These are phyloP conservation scores for Xylaria scruposa DNA, from an alignment of 495 filamentous ascomycete species.

Conservation along the genomic window DNA sequence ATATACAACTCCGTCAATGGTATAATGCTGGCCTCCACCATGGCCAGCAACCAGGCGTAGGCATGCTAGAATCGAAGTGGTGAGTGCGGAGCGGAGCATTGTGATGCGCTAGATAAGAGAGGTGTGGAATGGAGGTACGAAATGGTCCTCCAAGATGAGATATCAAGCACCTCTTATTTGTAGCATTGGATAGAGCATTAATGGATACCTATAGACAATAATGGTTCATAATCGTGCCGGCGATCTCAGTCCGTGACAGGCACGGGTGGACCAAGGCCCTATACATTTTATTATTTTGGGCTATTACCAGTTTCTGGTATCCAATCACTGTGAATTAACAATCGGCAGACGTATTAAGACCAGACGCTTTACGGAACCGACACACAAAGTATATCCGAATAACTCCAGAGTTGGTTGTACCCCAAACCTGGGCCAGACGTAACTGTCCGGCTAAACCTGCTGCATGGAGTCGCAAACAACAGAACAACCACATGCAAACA, in stretches of 20 bases:
- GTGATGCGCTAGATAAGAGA: neutral
- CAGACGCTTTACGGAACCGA: neutral
- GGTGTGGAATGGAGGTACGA: neutral
- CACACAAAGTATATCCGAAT: neutral
- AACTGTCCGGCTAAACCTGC: constrained; percentile 1
- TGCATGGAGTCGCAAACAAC: neutral
- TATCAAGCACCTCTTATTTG: neutral
- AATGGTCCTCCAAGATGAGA: neutral
- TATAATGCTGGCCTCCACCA: constrained; percentile 1
- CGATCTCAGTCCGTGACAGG: neutral
- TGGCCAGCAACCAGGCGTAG: neutral
- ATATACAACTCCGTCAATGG: neutral
- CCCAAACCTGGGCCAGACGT: neutral
- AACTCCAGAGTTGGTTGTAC: neutral
- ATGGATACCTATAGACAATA: neutral
- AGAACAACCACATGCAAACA: neutral
- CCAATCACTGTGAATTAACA: neutral
- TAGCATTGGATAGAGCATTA: neutral
- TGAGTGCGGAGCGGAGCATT: neutral
- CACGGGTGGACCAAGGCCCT: neutral
- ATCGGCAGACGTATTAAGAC: neutral
- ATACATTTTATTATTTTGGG: neutral
- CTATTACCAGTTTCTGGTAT: neutral
- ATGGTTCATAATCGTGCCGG: neutral
- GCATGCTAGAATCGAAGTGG: neutral